phyloP scores from a whole-genome alignment of 2,329 filamentous ascomycete genomes.

The Colletotrichum plurivorum region DNA sequence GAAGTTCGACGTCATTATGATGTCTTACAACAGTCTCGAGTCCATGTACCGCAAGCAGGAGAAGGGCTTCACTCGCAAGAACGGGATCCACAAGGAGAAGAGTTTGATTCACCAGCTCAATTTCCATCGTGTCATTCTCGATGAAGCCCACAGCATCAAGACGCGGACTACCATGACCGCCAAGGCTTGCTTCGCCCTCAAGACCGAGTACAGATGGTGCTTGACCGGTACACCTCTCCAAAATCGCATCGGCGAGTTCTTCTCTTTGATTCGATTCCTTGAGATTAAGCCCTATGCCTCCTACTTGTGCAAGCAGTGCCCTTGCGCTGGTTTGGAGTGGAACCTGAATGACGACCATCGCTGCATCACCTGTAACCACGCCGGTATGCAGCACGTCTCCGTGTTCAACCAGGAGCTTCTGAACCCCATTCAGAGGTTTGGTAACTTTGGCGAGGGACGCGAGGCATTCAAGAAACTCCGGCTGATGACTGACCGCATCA shows the following conservation, averaged over 20 bases:
- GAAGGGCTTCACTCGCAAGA: slow-evolving; percentile 88
- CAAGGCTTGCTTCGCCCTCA: slow-evolving; percentile 93
- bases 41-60: slow-evolving; percentile 93
- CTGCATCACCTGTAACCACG: slow-evolving; percentile 74
- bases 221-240: slow-evolving; percentile 95
- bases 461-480: slow-evolving; percentile 86
- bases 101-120: slow-evolving; percentile 86
- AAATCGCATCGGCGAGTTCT: slow-evolving; percentile 97
- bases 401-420: slow-evolving; percentile 96
- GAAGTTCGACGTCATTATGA: slow-evolving; percentile 93
- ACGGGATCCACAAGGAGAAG: slow-evolving; percentile 84
- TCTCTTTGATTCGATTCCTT: slow-evolving; percentile 92
- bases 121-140: slow-evolving; percentile 93
- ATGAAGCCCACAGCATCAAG: slow-evolving; percentile 97
- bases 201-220: slow-evolving; percentile 94
- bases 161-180: slow-evolving; percentile 90
- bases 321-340: slow-evolving; percentile 89
- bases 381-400: slow-evolving; percentile 60
- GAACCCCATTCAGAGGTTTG: slow-evolving; percentile 81
- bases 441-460: slow-evolving; percentile 72
- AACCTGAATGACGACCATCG: slow-evolving; percentile 78
- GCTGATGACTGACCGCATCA: slow-evolving; percentile 91
- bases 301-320: slow-evolving; percentile 92
- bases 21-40: slow-evolving; percentile 94
- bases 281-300: slow-evolving; percentile 90